A percentile compares a stretch with the other conserved stretches of the same genome.
Evolutionary conservation across 2,329 filamentous ascomycete genomes (phyloP).

Genomic region (Alternaria viburni): DNA sequence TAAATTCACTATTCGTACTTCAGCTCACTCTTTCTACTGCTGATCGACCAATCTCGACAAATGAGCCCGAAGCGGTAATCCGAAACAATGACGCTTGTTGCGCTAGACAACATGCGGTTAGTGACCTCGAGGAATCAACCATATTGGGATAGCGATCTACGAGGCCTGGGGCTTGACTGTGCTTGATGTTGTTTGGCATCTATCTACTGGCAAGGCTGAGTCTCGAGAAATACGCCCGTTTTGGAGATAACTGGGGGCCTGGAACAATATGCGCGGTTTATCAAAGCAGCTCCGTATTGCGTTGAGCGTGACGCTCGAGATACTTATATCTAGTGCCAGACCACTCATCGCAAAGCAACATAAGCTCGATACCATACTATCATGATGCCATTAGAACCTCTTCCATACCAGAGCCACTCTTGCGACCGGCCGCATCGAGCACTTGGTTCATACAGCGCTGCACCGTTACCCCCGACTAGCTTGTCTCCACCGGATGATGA

Average conservation of each 20-base stretch:
- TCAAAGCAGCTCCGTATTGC: not conserved
- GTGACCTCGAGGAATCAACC: not conserved
- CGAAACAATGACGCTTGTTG: not conserved
- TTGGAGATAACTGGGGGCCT: not conserved
- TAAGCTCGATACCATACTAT: not conserved
- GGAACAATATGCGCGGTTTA: not conserved
- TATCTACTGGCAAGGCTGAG: not conserved
- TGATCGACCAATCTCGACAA: not conserved
- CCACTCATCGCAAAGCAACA: not conserved
- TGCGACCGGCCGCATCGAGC: not conserved
- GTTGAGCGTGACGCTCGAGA: not conserved
- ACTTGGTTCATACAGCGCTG: not conserved
- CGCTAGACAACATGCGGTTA: not conserved
- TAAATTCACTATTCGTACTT: not conserved
- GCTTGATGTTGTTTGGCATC: not conserved
- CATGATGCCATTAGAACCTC: not conserved
- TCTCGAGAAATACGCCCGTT: not conserved
- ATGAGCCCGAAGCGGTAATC: not conserved
- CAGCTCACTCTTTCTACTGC: not conserved
- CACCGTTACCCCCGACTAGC: not conserved
- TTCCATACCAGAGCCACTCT: not conserved
- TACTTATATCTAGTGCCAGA: not conserved
- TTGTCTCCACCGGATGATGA: not conserved
- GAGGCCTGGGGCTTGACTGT: not conserved
- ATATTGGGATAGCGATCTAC: not conserved